A percentile compares a stretch with the other conserved stretches of the same genome.
These are phyloP conservation scores for Boletellus sp. DNA, from an alignment of 768 basidiomycete species.

Conservation along the genomic window DNA sequence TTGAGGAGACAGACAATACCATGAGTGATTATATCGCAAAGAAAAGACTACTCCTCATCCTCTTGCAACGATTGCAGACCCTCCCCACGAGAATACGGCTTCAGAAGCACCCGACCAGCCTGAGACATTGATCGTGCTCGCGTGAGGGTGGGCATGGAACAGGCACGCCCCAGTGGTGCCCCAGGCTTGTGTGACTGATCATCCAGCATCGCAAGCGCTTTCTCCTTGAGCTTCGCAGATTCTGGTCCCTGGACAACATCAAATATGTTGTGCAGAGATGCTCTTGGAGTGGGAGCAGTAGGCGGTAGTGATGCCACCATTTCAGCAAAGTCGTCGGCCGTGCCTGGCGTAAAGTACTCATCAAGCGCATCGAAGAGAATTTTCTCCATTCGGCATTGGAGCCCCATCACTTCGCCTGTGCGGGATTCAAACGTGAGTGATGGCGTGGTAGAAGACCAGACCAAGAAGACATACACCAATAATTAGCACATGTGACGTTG, in stretches of 20 bases:
- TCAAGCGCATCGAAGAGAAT: not conserved
- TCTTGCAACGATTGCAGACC: too few species aligned
- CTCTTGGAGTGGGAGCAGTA: not conserved
- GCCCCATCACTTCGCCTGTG: constrained; percentile 6
- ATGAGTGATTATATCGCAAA: too few species aligned
- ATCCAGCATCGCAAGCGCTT: constrained; percentile 1
- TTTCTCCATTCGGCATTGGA: constrained; percentile 1
- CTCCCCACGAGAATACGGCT: too few species aligned
- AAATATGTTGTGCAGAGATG: not conserved
- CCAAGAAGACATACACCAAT: constrained; percentile 13
- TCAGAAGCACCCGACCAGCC: too few species aligned
- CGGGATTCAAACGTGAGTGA: constrained; percentile 2
- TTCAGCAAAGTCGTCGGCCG: not conserved
- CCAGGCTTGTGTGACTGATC: not conserved
- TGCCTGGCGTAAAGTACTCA: not conserved
- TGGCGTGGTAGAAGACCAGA: not conserved
- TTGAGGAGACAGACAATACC: too few species aligned
- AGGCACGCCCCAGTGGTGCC: constrained; percentile 9
- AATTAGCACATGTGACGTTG: not conserved
- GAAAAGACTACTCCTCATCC: too few species aligned
- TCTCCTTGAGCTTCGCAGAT: not conserved
- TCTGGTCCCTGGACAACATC: not conserved
- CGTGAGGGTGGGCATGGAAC: constrained; percentile 15
- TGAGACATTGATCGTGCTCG: too few species aligned
- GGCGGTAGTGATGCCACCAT: not conserved